Evolutionary conservation across 176 grass and related monocot genomes (phyloP).

Genomic region (Cenchrus purpureus): DNA sequence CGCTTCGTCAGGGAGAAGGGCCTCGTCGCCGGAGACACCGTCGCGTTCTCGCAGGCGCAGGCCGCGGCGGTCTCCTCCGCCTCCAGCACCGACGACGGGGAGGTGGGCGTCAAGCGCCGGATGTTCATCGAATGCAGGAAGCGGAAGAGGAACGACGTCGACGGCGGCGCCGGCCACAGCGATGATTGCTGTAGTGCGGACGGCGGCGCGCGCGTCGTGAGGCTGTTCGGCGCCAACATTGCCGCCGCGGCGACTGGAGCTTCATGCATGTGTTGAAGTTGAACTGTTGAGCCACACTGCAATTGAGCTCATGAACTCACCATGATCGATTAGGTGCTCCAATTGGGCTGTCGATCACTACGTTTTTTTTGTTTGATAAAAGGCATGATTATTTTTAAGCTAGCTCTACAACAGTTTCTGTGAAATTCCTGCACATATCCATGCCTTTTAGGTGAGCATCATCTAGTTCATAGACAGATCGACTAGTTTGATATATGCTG

Average conservation of each 20-base stretch:
- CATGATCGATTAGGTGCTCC: not conserved
- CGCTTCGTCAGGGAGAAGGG: constrained; percentile 91
- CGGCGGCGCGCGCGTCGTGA: constrained; percentile 16
- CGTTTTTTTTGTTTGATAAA: too few species aligned
- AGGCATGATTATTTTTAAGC: too few species aligned
- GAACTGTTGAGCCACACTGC: not conserved
- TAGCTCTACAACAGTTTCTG: too few species aligned
- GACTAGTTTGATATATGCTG: too few species aligned
- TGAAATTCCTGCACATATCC: too few species aligned
- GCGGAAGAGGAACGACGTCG: not conserved
- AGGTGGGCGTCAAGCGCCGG: not conserved
- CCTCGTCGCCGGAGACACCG: constrained; percentile 41
- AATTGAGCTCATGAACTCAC: not conserved
- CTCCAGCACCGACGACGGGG: not conserved
- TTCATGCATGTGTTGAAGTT: not conserved
- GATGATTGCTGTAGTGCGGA: not conserved
- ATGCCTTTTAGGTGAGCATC: too few species aligned
- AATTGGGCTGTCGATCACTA: too few species aligned
- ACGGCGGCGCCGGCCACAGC: not conserved
- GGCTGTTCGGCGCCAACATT: constrained; percentile 31
- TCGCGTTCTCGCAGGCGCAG: constrained; percentile 7
- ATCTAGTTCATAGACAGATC: too few species aligned
- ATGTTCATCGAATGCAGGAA: constrained; percentile 30
- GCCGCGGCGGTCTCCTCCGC: not conserved
- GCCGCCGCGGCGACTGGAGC: not conserved